phyloP scores from a whole-genome alignment of 305 asterid species.

The Salvia sclarea region DNA sequence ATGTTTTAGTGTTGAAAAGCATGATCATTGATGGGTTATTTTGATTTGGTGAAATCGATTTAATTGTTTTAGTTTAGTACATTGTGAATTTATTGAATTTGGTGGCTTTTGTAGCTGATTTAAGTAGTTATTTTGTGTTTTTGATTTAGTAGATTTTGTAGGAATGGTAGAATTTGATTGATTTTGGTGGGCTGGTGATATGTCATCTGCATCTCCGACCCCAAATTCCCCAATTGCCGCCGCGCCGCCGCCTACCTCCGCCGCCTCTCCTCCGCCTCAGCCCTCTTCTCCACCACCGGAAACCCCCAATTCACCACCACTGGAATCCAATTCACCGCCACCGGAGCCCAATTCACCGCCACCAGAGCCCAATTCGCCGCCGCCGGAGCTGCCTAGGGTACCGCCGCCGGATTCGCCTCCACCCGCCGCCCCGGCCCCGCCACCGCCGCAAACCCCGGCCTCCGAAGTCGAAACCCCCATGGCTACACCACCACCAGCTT shows the following conservation, averaged over 20 bases:
- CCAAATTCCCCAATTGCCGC: conserved; percentile 50
- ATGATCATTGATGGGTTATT: neutral
- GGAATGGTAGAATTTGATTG: conserved; percentile 41
- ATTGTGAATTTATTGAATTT: conserved; percentile 28
- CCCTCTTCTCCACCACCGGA: conserved; percentile 13
- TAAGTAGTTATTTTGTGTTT: conserved; percentile 26
- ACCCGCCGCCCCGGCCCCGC: conserved; percentile 3
- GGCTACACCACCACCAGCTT: conserved; percentile 28
- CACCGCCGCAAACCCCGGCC: conserved; percentile 32
- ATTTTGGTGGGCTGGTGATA: conserved; percentile 40
- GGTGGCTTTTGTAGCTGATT: neutral
- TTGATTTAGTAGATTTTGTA: conserved; percentile 30
- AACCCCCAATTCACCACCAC: conserved; percentile 33
- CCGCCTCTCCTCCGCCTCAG: conserved; percentile 24
- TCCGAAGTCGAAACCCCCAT: conserved; percentile 1
- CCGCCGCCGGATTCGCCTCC: conserved; percentile 33
- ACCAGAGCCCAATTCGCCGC: conserved; percentile 32
- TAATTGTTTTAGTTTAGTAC: conserved; percentile 10
- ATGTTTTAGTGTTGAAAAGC: neutral
- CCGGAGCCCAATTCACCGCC: conserved; percentile 38
- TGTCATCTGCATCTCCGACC: conserved; percentile 71
- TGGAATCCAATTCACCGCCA: conserved; percentile 24
- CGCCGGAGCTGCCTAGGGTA: conserved; percentile 12
- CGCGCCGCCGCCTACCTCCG: conserved; percentile 34
- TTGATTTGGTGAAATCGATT: conserved; percentile 1